phyloP scores from a whole-genome alignment of 768 basidiomycete species.

The Suillus alpinus region DNA sequence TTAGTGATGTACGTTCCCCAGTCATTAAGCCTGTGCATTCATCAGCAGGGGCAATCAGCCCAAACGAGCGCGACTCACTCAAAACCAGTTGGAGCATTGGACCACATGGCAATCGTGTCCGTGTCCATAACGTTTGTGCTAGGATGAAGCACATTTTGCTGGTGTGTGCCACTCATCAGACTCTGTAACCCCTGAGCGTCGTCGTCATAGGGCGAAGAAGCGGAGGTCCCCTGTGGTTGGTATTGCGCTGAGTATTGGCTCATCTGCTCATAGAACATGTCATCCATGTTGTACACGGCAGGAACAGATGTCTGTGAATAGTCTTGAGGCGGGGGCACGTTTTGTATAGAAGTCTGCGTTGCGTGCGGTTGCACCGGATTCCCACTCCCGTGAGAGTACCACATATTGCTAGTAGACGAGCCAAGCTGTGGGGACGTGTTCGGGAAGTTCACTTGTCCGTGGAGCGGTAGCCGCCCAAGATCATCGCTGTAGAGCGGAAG shows the following conservation, averaged over 20 bases:
- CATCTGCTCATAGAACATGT: slow-evolving; percentile 20
- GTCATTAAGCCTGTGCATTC: slow-evolving; percentile 31
- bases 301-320: not conserved
- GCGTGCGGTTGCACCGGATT: not conserved
- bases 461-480: slow-evolving; percentile 51
- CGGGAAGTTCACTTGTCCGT: slow-evolving; percentile 26
- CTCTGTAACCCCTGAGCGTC: not conserved
- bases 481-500: slow-evolving; percentile 59
- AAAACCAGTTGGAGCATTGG: slow-evolving; percentile 54
- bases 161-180: not conserved
- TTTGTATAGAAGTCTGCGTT: not conserved
- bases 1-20: slow-evolving; percentile 39
- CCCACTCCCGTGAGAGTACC: slow-evolving; percentile 17
- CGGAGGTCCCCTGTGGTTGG: not conserved
- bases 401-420: slow-evolving; percentile 13
- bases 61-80: slow-evolving; percentile 43
- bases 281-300: slow-evolving; percentile 19
- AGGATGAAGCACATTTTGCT: not conserved
- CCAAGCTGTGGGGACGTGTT: slow-evolving; percentile 5
- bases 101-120: slow-evolving; percentile 62
- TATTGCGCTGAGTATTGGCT: slow-evolving; percentile 2
- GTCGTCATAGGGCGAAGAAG: not conserved
- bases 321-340: not conserved
- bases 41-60: not conserved
- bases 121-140: slow-evolving; percentile 34